A percentile compares a stretch with the other conserved stretches of the same genome.
These are phyloP conservation scores for Paradendryphiella salina DNA, from an alignment of 2,329 filamentous ascomycete genomes.

Conservation along the genomic window DNA sequence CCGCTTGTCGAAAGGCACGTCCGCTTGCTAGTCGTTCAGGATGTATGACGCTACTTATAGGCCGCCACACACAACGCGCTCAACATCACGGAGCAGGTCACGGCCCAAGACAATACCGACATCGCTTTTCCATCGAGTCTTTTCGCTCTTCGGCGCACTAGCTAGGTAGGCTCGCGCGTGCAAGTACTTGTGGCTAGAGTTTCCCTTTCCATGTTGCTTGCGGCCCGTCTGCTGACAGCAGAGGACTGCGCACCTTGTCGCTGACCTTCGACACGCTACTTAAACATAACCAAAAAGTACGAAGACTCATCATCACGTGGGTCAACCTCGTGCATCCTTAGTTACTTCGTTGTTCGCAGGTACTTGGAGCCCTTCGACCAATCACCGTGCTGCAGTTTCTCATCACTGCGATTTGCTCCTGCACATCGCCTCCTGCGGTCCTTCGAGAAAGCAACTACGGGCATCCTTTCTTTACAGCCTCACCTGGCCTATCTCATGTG, in stretches of 20 bases:
- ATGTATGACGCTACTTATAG: constrained; percentile 28
- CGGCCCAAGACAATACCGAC: background rate
- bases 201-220: background rate
- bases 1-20: constrained; percentile 15
- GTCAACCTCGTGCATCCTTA: constrained; percentile 16
- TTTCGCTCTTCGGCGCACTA: background rate
- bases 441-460: constrained; percentile 1
- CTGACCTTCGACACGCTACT: constrained; percentile 11
- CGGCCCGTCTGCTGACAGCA: constrained; percentile 1
- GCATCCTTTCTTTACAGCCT: background rate
- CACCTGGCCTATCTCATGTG: background rate
- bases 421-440: constrained; percentile 1
- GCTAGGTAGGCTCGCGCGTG: background rate
- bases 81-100: constrained; percentile 9
- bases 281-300: constrained; percentile 5
- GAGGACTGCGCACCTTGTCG: constrained; percentile 9
- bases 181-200: background rate
- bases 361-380: constrained; percentile 25
- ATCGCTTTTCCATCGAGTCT: background rate
- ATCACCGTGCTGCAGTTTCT: constrained; percentile 43
- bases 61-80: constrained; percentile 12
- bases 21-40: constrained; percentile 14
- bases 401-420: constrained; percentile 30
- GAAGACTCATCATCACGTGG: constrained; percentile 31
- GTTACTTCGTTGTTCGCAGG: constrained; percentile 21